phyloP scores from a whole-genome alignment of 495 filamentous ascomycete species.

The Xylaria castorea region DNA sequence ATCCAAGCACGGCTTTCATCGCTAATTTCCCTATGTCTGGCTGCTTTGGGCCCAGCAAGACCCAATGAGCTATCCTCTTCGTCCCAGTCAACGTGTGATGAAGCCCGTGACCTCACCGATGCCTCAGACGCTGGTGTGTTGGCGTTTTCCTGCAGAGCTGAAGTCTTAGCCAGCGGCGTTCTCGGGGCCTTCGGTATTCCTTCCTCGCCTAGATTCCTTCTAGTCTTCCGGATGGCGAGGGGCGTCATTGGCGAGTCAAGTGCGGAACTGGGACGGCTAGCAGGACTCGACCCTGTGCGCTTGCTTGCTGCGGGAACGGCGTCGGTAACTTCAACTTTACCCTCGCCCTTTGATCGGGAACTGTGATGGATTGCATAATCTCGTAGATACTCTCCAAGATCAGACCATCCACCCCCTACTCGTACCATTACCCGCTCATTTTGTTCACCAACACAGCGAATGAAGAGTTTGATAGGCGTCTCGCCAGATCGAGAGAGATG shows the following conservation, averaged over 20 bases:
- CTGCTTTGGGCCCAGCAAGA: conserved; percentile 65
- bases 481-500: conserved; percentile 86
- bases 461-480: conserved; percentile 89
- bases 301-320: conserved; percentile 42
- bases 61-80: conserved; percentile 65
- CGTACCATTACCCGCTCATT: conserved; percentile 97
- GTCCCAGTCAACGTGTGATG: conserved; percentile 57
- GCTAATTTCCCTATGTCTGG: conserved; percentile 64
- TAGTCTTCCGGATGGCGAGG: conserved; percentile 57
- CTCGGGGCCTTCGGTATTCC: conserved; percentile 40
- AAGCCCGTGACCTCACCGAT: conserved; percentile 44
- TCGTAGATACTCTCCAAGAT: conserved; percentile 91
- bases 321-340: conserved; percentile 67
- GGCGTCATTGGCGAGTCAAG: conserved; percentile 48
- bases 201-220: conserved; percentile 46
- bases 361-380: conserved; percentile 93
- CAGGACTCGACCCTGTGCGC: conserved; percentile 49
- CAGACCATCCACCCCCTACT: conserved; percentile 95
- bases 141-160: conserved; percentile 23
- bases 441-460: conserved; percentile 86
- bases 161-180: conserved; percentile 42
- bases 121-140: conserved; percentile 44
- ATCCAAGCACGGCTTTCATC: conserved; percentile 74
- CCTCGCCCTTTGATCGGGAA: conserved; percentile 56
- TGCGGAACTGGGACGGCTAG: conserved; percentile 47